Base-by-base conservation (phyloP, 352 stramenopile species). In the Peronospora destructor region DNA sequence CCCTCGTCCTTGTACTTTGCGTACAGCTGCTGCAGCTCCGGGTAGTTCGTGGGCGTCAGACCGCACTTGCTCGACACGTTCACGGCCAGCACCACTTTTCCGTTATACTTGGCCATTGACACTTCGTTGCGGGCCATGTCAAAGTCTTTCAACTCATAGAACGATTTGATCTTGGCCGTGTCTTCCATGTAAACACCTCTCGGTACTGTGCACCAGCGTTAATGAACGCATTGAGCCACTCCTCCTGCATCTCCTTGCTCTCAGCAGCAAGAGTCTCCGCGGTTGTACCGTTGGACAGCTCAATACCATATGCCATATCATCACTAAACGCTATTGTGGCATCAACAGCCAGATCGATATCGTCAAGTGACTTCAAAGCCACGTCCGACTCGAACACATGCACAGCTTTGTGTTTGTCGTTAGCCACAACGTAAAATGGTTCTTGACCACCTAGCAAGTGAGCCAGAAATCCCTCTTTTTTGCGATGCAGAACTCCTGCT, bases 81-180 rank as follows among this genome's bases (percentile, higher is more conserved):
- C 7, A 32, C 28, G 28, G 28, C 28, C 7, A 32, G 10, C 1
- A 32, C 28, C 1, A 32, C 28, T 12, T 32, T 9, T 3, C 28
- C 28, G 45, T 73, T 70, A 59, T 80, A 95, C 28, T 71, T 64
- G 10, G 60, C 59, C 68, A 96, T 85, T 23, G 45, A 56, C 17
- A 91, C 70, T 25, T 82, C 70, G 14, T 79, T 76, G 17, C 72
- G 68, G 11, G 76, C 45, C 56, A 95, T 92, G 38, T 83, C 68
- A 10, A 70, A 66, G 49, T 95, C 85, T 33, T 73, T 72, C 17
- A 94, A 65, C 42, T 87, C 74, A 49, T 94, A 95, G 56, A 96
- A 85, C 33, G 70, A 77, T 44, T 62, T 63, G 59, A 61, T 53
- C 35, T 62, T 56, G 44, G 39, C 41, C 14, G 42, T 53, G 35